Evolutionary conservation across 179 eudicot genomes (phyloP).

Genomic region (Silene noctiflora): DNA sequence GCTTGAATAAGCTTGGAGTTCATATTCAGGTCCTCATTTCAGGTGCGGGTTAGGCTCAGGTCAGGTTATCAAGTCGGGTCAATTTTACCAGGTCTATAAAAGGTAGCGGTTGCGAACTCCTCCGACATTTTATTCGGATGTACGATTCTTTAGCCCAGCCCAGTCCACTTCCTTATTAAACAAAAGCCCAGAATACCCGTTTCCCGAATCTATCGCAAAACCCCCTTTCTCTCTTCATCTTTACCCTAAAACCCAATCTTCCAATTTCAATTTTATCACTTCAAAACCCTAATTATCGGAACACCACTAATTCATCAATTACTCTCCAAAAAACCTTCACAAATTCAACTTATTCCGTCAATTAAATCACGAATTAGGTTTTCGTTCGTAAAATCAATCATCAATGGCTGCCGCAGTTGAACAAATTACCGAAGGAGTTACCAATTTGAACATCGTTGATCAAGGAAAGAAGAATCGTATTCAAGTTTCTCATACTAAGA

Average conservation of each 20-base stretch:
- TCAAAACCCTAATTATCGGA: constrained; percentile 10
- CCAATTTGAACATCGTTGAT: constrained; percentile 51
- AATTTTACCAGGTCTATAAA: no score
- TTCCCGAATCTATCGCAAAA: constrained; percentile 1
- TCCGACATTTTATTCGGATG: no score
- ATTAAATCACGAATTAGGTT: constrained; percentile 10
- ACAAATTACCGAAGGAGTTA: constrained; percentile 56
- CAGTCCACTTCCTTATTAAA: no score
- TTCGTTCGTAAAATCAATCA: background rate
- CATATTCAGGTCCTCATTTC: no score
- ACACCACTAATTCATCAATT: background rate
- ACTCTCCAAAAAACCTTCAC: background rate
- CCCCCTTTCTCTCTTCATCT: background rate
- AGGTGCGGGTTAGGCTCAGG: no score
- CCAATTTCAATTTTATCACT: constrained; percentile 3
- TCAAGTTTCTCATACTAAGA: constrained; percentile 82
- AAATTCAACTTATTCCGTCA: background rate
- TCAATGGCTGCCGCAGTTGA: constrained; percentile 35
- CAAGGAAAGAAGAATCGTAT: constrained; percentile 63
- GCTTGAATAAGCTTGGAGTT: no score
- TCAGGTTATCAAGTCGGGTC: no score
- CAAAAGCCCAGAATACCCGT: background rate
- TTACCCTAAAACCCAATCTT: background rate
- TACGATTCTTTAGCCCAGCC: no score
- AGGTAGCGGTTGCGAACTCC: no score